Evolutionary conservation across 2,329 filamentous ascomycete species (phyloP).

Genomic region (Lasiodiplodia sp.): DNA sequence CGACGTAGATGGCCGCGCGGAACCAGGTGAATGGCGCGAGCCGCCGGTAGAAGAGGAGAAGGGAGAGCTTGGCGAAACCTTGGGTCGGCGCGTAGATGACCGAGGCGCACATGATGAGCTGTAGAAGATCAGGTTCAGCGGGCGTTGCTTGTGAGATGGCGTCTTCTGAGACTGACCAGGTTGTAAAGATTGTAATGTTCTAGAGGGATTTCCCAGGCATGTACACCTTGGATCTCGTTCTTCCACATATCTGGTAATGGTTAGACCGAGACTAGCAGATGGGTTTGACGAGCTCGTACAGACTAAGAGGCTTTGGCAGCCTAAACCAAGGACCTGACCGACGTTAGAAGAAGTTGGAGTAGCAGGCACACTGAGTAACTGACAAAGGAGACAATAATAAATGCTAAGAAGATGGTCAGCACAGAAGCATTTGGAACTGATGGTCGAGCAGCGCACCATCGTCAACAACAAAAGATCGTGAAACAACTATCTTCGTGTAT

Average conservation of each 20-base stretch:
- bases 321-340: conserved; percentile 1
- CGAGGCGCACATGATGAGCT: conserved; percentile 33
- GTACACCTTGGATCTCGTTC: conserved; percentile 33
- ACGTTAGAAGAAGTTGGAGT: background rate
- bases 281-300: background rate
- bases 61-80: conserved; percentile 34
- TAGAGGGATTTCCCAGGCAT: conserved; percentile 37
- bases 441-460: conserved; percentile 36
- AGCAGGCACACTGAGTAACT: background rate
- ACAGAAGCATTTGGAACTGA: no score
- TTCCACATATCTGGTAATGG: conserved; percentile 13
- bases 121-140: background rate
- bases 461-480: conserved; percentile 37
- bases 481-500: conserved; percentile 39
- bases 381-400: conserved; percentile 13
- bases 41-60: conserved; percentile 35
- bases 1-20: conserved; percentile 23
- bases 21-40: conserved; percentile 35
- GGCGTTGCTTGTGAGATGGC: background rate
- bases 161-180: background rate
- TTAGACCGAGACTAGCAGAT: background rate
- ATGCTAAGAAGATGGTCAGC: background rate
- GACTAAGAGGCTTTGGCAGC: background rate
- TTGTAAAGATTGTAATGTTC: conserved; percentile 34
- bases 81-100: conserved; percentile 33